phyloP scores from a whole-genome alignment of 176 grass and related monocot genomes.

The Musa schizocarpa region DNA sequence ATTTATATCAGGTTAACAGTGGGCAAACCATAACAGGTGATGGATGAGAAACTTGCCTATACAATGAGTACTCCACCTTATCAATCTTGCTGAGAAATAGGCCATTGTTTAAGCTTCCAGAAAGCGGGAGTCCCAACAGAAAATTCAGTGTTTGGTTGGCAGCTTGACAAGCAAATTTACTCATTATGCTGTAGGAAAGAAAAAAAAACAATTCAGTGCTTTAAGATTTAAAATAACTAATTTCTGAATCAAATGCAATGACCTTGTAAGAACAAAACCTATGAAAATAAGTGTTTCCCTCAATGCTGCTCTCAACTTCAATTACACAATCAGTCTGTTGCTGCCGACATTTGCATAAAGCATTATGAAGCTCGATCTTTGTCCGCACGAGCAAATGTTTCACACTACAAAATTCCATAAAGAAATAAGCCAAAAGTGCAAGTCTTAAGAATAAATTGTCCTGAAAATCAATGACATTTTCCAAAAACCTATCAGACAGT shows the following conservation, averaged over 20 bases:
- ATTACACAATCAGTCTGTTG: conserved; percentile 58
- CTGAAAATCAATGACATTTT: neutral
- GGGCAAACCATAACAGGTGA: neutral
- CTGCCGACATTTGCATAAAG: conserved; percentile 42
- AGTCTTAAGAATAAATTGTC: conserved; percentile 1
- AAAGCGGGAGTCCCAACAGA: conserved; percentile 33
- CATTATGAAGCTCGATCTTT: conserved; percentile 68
- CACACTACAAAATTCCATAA: conserved; percentile 37
- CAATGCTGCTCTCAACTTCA: conserved; percentile 69
- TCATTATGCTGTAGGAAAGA: conserved; percentile 46
- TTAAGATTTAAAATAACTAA: conserved; percentile 10
- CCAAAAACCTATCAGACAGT: neutral
- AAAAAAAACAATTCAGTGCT: conserved; percentile 18
- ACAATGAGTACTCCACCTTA: conserved; percentile 61
- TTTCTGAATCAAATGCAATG: neutral
- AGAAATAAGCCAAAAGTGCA: conserved; percentile 4
- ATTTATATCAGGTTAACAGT: neutral
- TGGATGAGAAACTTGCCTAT: conserved; percentile 43
- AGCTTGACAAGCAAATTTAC: conserved; percentile 33
- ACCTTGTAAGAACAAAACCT: conserved; percentile 32
- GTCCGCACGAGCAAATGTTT: conserved; percentile 77
- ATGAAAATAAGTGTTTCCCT: conserved; percentile 68
- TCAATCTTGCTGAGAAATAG: conserved; percentile 36
- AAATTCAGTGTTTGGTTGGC: conserved; percentile 45
- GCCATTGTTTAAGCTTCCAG: conserved; percentile 21